Evolutionary conservation across 257 asterid species (phyloP), one percentile per base, ranked within the genome.

Genomic region (Solanum corneliomulleri): DNA sequence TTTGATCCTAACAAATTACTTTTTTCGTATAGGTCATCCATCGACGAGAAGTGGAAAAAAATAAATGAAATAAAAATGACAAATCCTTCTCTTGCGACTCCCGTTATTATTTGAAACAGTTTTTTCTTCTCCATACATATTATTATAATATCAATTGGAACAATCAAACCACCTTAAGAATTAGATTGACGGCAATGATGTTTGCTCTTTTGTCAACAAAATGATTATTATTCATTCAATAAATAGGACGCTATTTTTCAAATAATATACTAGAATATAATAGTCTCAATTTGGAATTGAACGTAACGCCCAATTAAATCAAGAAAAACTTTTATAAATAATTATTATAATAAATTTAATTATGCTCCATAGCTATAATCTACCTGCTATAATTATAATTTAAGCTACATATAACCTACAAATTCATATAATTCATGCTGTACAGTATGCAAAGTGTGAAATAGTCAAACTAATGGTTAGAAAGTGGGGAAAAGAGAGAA

Each of bases 311-410:
- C 62, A 52, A 18, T 18, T 18, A 52, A 52, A 52, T 52, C 7
- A 16, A 52, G 0, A 0, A 3, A 1, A 52, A 52, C 0, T 52
- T 16, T 16, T 52, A 9, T 1, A 52, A 52, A 52, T 52, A 52
- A 9, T 0, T 0, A 52, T 52, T 52, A 52, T 52, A 52, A 52
- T 16, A 52, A 52, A 16, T 0, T 52, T 16, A 52, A 16, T 16
- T 52, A 52, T 52, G 0, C 0, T 52, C 0, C 23, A 52, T 52
- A 52, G 23, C 23, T 52, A 52, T 16, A 52, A 0, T 6, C 7
- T 52, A 52, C 0, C 0, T 0, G 0, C 1, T 52, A 0, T 52
- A 52, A 0, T 0, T 52, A 52, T 3, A 2, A 0, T 49, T 49
- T 49, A 49, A 49, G 0, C 0, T 49, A 0, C 0, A 49, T 49